Evolutionary conservation across 805 yeast genomes (phyloP), one percentile per base, ranked within the genome.

Genomic region (Wickerhamomyces mucosus): DNA sequence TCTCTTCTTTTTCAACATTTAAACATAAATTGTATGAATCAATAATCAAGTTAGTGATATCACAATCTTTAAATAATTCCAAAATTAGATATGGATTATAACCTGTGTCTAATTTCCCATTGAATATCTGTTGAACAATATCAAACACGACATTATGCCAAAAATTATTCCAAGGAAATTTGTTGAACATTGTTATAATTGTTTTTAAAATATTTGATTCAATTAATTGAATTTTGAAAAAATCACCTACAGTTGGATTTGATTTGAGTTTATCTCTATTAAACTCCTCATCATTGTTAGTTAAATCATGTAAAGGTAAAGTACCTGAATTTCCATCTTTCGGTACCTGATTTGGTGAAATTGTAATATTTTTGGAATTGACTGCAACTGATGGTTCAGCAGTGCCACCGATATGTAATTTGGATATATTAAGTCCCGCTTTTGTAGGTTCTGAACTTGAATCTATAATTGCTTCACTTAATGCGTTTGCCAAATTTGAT

Each of bases 61-160:
- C 61, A 37, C 65, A 68, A 45, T 65, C 63, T 41, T 72, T 67
- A 49, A 82, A 77, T 33, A 82, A 57, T 44, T 79, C 86, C 53
- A 58, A 65, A 30, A 65, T 67, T 43, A 68, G 65, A 56, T 59
- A 80, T 39, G 73, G 73, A 52, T 80, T 82, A 37, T 75, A 79
- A n/a, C 86, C 85, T 32, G 76, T 63, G 39, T 82, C 84, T 39
- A 72, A 48, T 6, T 74, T 64, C 0, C 89, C 94, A 55, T 80
- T 81, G 50, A 82, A 72, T 14, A 81, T 73, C 50, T 82, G 94
- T 48, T 82, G 94, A 21, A 80, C 75, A 40, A 82, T 68, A 53
- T 82, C 94, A 56, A 81, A 82, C 1, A 81, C 89, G 39, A 82
- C 94, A 48, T 81, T 82, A 55, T 82, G 94, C 55, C 83, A 69